Base-by-base conservation (phyloP, 2,329 filamentous ascomycete species). In the Shiraia bambusicola region DNA sequence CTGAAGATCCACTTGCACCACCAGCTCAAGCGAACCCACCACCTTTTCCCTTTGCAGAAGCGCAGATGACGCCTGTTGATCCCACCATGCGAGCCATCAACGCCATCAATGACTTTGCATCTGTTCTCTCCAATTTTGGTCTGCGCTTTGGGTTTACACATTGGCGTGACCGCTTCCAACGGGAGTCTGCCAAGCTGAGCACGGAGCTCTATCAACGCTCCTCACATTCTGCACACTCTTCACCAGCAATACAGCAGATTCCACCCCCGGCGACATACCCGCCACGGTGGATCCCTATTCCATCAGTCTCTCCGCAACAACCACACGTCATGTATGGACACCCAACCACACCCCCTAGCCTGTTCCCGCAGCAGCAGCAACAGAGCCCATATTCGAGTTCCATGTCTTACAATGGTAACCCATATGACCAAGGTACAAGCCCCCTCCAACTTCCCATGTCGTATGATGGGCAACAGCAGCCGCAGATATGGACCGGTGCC, bases 161-260 rank as follows among this genome's bases (percentile, higher is more conserved):
- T 51, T 76, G 73, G 73, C 72, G 70, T 13, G 72, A 76, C 38
- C 69, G 72, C 12, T 76, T 75, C 50, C 71, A 73, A 44, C 66
- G 63, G 14, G 74, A 76, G 40, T 72, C 72, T 0, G 62, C 67
- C 1, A 44, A 57, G 1, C 63, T 75, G 28, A 61, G 69, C 2
- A 63, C 69, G 8, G 67, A 72, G 13, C 64, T 76, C 1, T 69
- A 72, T 29, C 62, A 66, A 28, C 67, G 71, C 31, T 48, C 47
- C 11, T 59, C 60, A 5, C 34, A 45, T 3, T 58, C 61, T 1
- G 57, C 61, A 5, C 54, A 56, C 14, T 39, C 58, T 0, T 64
- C 62, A 0, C 61, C 62, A 14, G 49, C 50, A 12, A 13, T 50
- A 4, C 53, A 51, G 9, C 47, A 50, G 27, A 43, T 45, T 6